Percentiles rank a stretch among this genome's conserved stretches.
These are phyloP conservation scores for Candida glucosophila DNA, from an alignment of 1,139 yeast species.

Conservation along the genomic window DNA sequence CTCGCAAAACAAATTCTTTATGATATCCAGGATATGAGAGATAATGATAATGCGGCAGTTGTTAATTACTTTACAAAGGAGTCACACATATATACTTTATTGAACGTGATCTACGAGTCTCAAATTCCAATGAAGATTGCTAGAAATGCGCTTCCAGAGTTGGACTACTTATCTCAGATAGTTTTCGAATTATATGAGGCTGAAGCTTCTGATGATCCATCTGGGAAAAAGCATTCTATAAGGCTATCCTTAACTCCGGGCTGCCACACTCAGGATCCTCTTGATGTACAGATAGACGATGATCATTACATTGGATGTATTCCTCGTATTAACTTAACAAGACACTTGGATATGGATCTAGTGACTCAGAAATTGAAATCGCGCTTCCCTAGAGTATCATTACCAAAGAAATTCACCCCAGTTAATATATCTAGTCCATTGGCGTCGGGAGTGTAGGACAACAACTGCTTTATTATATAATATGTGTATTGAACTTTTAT, in stretches of 20 bases:
- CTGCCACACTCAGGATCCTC: conserved; percentile 94
- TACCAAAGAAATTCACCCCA: conserved; percentile 88
- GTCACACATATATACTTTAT: conserved; percentile 87
- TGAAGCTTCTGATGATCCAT: conserved; percentile 46
- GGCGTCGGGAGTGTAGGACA: conserved; percentile 17
- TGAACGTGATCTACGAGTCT: conserved; percentile 89
- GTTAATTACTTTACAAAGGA: conserved; percentile 93
- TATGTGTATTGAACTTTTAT: neutral
- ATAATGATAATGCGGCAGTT: conserved; percentile 71
- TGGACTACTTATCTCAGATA: conserved; percentile 92
- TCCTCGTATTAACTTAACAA: conserved; percentile 79
- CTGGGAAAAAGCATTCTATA: conserved; percentile 77
- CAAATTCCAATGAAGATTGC: conserved; percentile 91
- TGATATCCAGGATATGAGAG: conserved; percentile 75
- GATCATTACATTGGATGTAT: conserved; percentile 96
- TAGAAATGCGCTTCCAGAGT: conserved; percentile 90
- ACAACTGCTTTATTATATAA: neutral
- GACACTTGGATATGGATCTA: conserved; percentile 88
- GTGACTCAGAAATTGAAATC: conserved; percentile 76
- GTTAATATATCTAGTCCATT: conserved; percentile 75
- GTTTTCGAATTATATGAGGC: conserved; percentile 89
- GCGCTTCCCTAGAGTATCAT: conserved; percentile 75
- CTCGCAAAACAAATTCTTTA: conserved; percentile 78
- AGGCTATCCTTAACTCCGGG: conserved; percentile 92
- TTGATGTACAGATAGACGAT: conserved; percentile 92